Base-by-base conservation (phyloP, 208 protist species). In the Histomonas meleagridis region DNA sequence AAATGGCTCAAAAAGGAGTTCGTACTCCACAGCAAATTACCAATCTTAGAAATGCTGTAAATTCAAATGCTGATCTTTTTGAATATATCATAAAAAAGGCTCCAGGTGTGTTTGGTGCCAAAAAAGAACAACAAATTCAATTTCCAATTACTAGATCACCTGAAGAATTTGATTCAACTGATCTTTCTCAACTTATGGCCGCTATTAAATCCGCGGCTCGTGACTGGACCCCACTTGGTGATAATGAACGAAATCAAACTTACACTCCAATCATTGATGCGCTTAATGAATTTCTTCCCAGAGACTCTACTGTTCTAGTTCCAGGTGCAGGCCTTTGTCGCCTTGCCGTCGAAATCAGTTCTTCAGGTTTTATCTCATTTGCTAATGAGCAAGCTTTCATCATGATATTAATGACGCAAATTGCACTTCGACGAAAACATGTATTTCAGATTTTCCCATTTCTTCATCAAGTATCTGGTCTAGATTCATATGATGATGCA, bases 191-290 rank as follows among this genome's bases (percentile, higher is more conserved):
- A 35, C 18, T 81, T 12, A 10, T 10, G 14, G 10, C 70, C 5
- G 26, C n/a, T 7, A 9, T 81, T 32, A 32, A 81, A 32, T 81
- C 70, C 23, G 70, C 70, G 0, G 35, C 70, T 2, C 70, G 70
- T 51, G 70, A 81, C n/a, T 81, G 70, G 70, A 81, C 70, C 23
- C 51, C 70, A 12, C 40, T 81, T n/a, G 70, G 70, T 10, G 70
- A 81, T 3, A 43, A 12, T 9, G 70, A 81, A 43, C 35, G 70
- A 5, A 5, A 5, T 4, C 40, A 81, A 81, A 43, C 35, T 21
- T 81, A 81, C 51, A 1, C 9, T 81, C 70, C 70, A 32, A 43
- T 81, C 12, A 81, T 81, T 51, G 35, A 3, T 9, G 70, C 70
- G 2, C 18, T 81, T 1, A 48, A 51, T 14, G 35, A 81, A 51